Conservation (phyloP, 495 filamentous ascomycete genomes). For the Podospora sp. region DNA sequence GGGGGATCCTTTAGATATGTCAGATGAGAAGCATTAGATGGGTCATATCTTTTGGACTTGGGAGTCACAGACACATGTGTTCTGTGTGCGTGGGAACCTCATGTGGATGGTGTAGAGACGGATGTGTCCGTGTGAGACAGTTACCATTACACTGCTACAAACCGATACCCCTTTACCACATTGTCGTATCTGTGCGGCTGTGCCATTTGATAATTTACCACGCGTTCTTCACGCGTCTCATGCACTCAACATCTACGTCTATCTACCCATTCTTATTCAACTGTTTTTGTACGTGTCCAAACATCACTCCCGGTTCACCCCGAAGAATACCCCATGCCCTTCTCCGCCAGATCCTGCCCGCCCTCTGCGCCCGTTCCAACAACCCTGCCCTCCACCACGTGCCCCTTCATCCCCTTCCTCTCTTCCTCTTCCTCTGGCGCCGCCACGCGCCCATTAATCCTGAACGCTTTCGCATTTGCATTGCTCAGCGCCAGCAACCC, state of each 20-base stretch:
- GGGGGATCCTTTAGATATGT: background rate
- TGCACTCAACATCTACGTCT: background rate
- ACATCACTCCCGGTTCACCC: slow-evolving; percentile 5
- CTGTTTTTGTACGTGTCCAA: background rate
- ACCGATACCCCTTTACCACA: slow-evolving; percentile 1
- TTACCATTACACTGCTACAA: background rate
- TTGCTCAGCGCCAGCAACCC: slow-evolving; percentile 57
- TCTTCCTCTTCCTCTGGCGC: slow-evolving; percentile 30
- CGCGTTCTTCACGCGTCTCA: background rate
- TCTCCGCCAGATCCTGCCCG: slow-evolving; percentile 5
- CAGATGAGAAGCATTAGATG: background rate
- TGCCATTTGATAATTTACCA: background rate
- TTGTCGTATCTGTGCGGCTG: background rate
- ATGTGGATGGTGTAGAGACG: background rate
- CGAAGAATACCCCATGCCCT: slow-evolving; percentile 7
- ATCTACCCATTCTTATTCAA: background rate
- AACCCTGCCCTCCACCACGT: slow-evolving; percentile 3
- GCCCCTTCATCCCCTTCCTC: background rate
- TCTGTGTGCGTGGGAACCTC: background rate
- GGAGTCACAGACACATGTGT: background rate
- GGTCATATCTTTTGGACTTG: background rate
- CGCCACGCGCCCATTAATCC: slow-evolving; percentile 44
- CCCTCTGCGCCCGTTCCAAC: background rate
- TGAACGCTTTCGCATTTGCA: slow-evolving; percentile 43
- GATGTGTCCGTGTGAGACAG: slow-evolving; percentile 1